A percentile compares a stretch with the other conserved stretches of the same genome.
Evolutionary conservation across 2,329 filamentous ascomycete genomes (phyloP).

Genomic region (Didymella keratinophila): DNA sequence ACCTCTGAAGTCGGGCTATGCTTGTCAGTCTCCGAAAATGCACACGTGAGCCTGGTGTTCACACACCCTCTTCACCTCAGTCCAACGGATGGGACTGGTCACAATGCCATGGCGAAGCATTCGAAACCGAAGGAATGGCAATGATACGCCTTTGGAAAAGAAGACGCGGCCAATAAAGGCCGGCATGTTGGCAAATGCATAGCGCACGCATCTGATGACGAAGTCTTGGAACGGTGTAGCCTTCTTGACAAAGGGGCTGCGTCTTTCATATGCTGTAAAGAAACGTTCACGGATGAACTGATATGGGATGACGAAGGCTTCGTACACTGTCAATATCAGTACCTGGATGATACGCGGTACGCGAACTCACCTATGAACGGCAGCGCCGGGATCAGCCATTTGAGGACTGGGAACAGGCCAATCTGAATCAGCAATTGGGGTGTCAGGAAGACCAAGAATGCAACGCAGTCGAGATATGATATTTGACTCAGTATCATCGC

Average conservation of each 20-base stretch:
- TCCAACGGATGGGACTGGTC: conserved; percentile 69
- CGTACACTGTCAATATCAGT: conserved; percentile 42
- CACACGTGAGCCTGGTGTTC: background rate
- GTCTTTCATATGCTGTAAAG: conserved; percentile 55
- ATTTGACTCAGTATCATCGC: conserved; percentile 77
- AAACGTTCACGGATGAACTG: conserved; percentile 67
- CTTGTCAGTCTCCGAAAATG: background rate
- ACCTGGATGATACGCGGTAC: conserved; percentile 3
- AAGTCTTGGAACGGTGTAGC: conserved; percentile 80
- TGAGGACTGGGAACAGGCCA: conserved; percentile 66
- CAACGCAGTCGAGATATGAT: conserved; percentile 76
- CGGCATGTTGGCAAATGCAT: conserved; percentile 77
- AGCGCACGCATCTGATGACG: conserved; percentile 78
- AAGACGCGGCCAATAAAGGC: conserved; percentile 75
- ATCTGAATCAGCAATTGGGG: conserved; percentile 75
- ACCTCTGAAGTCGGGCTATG: conserved; percentile 63
- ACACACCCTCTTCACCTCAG: conserved; percentile 63
- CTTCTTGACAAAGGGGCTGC: conserved; percentile 70
- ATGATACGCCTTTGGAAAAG: conserved; percentile 75
- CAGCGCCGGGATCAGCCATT: conserved; percentile 67
- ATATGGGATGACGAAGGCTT: conserved; percentile 67
- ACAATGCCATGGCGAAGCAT: conserved; percentile 76
- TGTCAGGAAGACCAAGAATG: conserved; percentile 74
- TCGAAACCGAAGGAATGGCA: conserved; percentile 78
- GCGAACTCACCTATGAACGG: conserved; percentile 71